Evolutionary conservation across 1,284 basidiomycete species (phyloP), one percentile per base, ranked within the genome.

Genomic region (Rhodotorula sp.): DNA sequence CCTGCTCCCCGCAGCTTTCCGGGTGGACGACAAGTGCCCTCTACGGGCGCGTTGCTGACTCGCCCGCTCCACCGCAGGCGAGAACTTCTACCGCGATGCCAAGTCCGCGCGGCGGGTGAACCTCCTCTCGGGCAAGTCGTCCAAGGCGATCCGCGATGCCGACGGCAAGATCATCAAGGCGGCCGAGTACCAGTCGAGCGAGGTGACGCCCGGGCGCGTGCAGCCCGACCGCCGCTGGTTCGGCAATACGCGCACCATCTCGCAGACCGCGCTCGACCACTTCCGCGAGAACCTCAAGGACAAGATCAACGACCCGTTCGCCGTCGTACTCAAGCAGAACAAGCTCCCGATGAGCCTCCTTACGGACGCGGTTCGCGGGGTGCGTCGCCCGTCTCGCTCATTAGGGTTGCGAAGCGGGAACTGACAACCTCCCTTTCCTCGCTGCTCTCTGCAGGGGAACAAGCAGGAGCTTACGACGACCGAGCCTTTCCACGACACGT

Each of bases 211-310:
- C 0, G 94, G 94, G 29, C 85, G 94, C 69, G 91, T 97, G 44
- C 91, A 94, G 83, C 91, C 94, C 73, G 95, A 97, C 85, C 85
- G 92, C 71, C 83, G 94, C 78, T 97, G 94, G 94, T 97, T 97
- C 79, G 94, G 95, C 60, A 99, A 99, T 84, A 99, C 97, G 21
- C 87, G 97, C 80, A 96, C 98, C 64, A 98, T 99, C 81, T 94
- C 92, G n/a, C 94, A 97, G 80, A 91, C 88, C 53, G 94, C 94
- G 13, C 83, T 97, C 79, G 94, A 97, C 80, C 94, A 96, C 82
- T 97, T 97, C 84, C 85, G 94, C 64, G 92, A 91, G 22, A 93
- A 91, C 76, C 85, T 97, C 60, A 86, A 87, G 44, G 84, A 87
- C 22, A 93, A 89, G 81, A 91, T 92, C 79, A 87, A 91, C 82